Evolutionary conservation across 148 eudicot genomes (phyloP), one percentile per base, ranked within the genome.

Genomic region (Fagopyrum esculentum): DNA sequence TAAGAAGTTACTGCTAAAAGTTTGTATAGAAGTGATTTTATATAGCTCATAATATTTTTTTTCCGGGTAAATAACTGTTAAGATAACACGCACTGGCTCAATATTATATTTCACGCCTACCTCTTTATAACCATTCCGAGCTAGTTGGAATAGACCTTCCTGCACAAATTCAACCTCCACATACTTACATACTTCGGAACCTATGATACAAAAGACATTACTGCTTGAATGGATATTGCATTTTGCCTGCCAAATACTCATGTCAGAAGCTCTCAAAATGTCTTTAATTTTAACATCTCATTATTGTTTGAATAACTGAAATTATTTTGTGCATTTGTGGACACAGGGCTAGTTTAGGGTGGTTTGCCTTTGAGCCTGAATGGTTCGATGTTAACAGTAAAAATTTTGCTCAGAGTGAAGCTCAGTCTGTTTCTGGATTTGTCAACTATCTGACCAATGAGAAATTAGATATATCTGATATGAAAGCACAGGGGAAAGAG

Each of bases 321-420:
- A 22, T 47, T 56, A 11, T 13, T 64, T 64, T 40, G 66, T 47
- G 48, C 78, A 59, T 29, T 17, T 49, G 63, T 60, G 48, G 71
- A 55, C 83, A 75, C 94, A 96, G 99, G 84, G 82, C 94, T 71
- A 82, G 91, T 74, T 86, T 96, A 77, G 99, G 98, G 64, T 96
- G 97, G 97, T 96, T 96, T 86, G 85, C 97, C 71, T 88, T 82
- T 75, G 89, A 88, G 80, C 94, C 99, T 77, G 98, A 92, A 78
- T 96, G 98, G 97, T 92, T 81, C 77, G 99, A 96, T 70, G 76
- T 87, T 44, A 89, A 85, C 75, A 92, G 87, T 78, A 82, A 78
- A 74, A 86, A 87, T 74, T 90, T 92, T 87, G 84, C 94, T 78
- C 97, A 80, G 71, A 85, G 97, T 82, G 99, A 96, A 83, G 96